Evolutionary conservation across 148 eudicot genomes (phyloP), one percentile per base, ranked within the genome.

Genomic region (Fallopia convolvulus): DNA sequence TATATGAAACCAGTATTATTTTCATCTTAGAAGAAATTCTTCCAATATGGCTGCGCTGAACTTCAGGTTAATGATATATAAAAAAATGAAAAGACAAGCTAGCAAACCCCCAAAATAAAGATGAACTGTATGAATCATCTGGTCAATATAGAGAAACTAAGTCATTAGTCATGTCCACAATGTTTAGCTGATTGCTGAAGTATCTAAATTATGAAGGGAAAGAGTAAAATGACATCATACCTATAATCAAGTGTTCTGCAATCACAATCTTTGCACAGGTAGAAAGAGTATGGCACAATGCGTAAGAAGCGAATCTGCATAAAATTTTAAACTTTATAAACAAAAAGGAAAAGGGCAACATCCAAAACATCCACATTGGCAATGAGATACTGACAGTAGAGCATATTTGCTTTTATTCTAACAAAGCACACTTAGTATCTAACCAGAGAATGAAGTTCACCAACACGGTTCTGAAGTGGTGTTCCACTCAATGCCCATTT

Each of bases 401-500:
- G 15, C 20, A 68, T 36, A 68, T 39, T 36, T 33, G 8, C 21
- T 46, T 14, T 12, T n/a, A 17, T 33, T 33, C 44, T 68, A 68
- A 17, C 13, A 68, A 68, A 36, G 18, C 17, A 7, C 42, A 68
- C 9, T 36, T 68, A 68, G 44, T 33, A 39, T 1, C 60, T 32
- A 66, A 96, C 99, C 89, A 96, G 89, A 75, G 98, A 92, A 77
- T 96, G 91, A 68, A 96, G 91, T 80, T 96, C 99, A 80, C 99
- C 98, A 44, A 93, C 97, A 82, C 92, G 97, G 84, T 96, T 96
- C 86, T 93, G 99, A 77, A 96, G 91, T 14, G 99, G 99, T 46
- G 99, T 96, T 74, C 98, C 99, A 88, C 97, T 96, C 82, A 96
- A 82, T 65, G 99, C 99, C 99, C 99, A 96, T 80, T 91, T 96